These are phyloP conservation scores for Paecilomyces niveus DNA, from an alignment of 2,329 filamentous ascomycete species.

Conservation along the genomic window DNA sequence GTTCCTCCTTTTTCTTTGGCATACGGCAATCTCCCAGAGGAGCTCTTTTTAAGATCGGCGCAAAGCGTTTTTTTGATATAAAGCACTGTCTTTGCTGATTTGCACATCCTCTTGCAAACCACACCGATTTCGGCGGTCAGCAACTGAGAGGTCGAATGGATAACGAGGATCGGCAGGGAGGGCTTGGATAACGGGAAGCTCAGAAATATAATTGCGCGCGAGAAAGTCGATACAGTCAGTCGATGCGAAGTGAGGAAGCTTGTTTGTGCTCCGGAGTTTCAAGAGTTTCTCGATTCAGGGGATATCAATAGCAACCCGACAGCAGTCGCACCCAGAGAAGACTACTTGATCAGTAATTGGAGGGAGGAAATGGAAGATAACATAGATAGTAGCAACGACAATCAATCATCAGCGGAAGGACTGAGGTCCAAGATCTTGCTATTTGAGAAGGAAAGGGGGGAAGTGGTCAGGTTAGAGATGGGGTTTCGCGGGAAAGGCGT, in stretches of 20 bases:
- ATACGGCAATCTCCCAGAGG: too few species aligned
- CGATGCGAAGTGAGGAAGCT: background rate
- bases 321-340: background rate
- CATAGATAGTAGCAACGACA: background rate
- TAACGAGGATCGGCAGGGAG: background rate
- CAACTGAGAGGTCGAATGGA: background rate
- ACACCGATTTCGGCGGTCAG: background rate
- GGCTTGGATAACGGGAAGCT: background rate
- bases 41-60: too few species aligned
- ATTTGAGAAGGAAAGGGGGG: slow-evolving; percentile 15
- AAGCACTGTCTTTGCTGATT: too few species aligned
- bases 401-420: background rate
- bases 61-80: too few species aligned
- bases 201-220: background rate
- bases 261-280: background rate
- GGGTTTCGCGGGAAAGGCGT: background rate
- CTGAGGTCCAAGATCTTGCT: slow-evolving; percentile 7
- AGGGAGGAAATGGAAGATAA: background rate
- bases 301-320: background rate
- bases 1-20: too few species aligned
- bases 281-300: background rate
- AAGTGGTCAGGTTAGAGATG: background rate
- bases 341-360: background rate
- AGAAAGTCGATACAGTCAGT: background rate
- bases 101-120: background rate